Base-by-base conservation (phyloP, 805 yeast genomes). In the Yueomyces sp. region DNA sequence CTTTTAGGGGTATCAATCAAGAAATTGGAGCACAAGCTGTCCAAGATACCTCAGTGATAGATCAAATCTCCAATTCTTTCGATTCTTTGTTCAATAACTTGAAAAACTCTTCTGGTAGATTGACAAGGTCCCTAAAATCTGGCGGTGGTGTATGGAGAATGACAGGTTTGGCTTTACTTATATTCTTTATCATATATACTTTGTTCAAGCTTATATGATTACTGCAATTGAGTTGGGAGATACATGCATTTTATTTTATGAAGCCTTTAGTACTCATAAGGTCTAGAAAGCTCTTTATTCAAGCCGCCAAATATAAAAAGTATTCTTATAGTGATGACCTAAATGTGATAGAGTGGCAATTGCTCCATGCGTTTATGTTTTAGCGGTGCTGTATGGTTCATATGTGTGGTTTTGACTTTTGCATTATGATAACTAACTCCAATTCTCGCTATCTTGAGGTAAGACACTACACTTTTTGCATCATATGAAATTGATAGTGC, bases 11-110 rank as follows among this genome's bases (percentile, higher is more conserved):
- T 44, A 76, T 83, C 28, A 81, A 85, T 42, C 73, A 74, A 49
- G 90, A 82, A 46, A 79, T 82, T 36, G 76, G 80, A 51, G 62
- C 66, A 44, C 81, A 77, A 50, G 82, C 90, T 1, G 67, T 70
- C 26, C 77, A 77, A 43, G 79, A 74, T 47, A 57, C 59, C 28
- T 64, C 69, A 0, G 50, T 67, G 36, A 54, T 75, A 26, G 62
- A 61, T 43, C 62, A 62, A 19, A 52, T 76, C 26, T 69, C 74
- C 36, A 72, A 73, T 45, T 69, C 77, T n/a, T 68, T 81, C 59
- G 63, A 70, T 45, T 54, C 66, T 9, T 56, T 81, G 50, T 57
- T 69, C 38, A 68, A 64, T 29, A 68, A 71, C 42, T 62, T 81
- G n/a, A 70, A 68, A 46, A 64, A 68, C 43, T 67, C 83, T 0